A percentile compares a stretch with the other conserved stretches of the same genome.
Evolutionary conservation across 1,284 basidiomycete species (phyloP).

Genomic region (Volvariella volvacea): DNA sequence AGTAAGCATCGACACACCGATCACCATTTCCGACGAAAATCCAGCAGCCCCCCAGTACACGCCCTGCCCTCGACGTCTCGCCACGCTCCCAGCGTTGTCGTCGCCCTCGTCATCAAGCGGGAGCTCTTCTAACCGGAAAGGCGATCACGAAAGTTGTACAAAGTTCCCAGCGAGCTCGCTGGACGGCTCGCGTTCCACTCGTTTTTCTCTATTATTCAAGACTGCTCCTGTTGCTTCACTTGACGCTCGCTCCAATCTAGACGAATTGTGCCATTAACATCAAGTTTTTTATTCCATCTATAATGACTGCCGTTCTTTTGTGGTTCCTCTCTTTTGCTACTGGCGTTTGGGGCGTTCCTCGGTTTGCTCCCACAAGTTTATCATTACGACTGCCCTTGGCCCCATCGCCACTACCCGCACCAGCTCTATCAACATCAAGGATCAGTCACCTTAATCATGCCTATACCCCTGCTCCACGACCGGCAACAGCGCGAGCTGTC

Average conservation of each 20-base stretch:
- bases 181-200: conserved; percentile 51
- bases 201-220: conserved; percentile 35
- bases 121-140: too few species aligned
- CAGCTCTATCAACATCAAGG: too few species aligned
- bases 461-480: too few species aligned
- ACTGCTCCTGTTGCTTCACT: too few species aligned
- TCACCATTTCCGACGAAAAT: not conserved
- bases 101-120: too few species aligned
- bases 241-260: too few species aligned
- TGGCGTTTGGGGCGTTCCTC: conserved; percentile 25
- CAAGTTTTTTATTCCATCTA: not conserved
- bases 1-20: not conserved
- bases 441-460: too few species aligned
- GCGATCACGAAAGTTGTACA: too few species aligned
- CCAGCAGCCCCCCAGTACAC: not conserved
- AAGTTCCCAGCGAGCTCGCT: conserved; percentile 32
- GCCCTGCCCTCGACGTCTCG: not conserved
- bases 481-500: too few species aligned
- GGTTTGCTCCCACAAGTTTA: conserved; percentile 8
- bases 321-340: conserved; percentile 31
- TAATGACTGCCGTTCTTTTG: conserved; percentile 65
- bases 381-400: too few species aligned
- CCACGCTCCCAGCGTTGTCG: too few species aligned
- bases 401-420: too few species aligned
- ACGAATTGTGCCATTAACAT: not conserved